Conservation (phyloP, 1,139 yeast species). For the Geotrichum candidum region DNA sequence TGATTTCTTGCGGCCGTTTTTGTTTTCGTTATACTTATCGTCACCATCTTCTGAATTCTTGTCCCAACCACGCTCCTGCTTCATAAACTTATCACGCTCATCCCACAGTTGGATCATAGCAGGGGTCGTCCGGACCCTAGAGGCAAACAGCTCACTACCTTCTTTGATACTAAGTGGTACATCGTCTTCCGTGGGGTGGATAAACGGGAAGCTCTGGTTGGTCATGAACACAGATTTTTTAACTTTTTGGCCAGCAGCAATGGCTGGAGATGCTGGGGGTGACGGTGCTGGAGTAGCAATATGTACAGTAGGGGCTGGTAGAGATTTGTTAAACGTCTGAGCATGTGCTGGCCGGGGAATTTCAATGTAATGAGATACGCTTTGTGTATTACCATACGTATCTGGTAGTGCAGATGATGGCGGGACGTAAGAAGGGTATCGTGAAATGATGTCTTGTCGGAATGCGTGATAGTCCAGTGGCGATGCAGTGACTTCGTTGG, state of each 20-base stretch:
- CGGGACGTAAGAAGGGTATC: slow-evolving; percentile 66
- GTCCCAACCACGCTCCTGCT: slow-evolving; percentile 67
- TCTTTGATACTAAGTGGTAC: slow-evolving; percentile 76
- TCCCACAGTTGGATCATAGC: slow-evolving; percentile 64
- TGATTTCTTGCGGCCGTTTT: slow-evolving; percentile 10
- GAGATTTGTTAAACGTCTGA: slow-evolving; percentile 50
- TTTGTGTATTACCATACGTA: slow-evolving; percentile 44
- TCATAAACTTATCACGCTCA: slow-evolving; percentile 64
- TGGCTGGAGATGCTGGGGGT: slow-evolving; percentile 61
- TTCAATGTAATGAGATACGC: slow-evolving; percentile 40
- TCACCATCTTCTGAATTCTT: slow-evolving; percentile 15
- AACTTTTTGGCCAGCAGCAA: slow-evolving; percentile 50
- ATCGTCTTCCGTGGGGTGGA: slow-evolving; percentile 52
- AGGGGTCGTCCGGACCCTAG: slow-evolving; percentile 60
- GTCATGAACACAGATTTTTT: slow-evolving; percentile 67
- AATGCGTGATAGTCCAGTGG: slow-evolving; percentile 78
- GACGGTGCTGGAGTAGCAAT: slow-evolving; percentile 89
- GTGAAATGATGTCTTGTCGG: slow-evolving; percentile 63
- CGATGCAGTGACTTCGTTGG: slow-evolving; percentile 45
- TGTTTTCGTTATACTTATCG: slow-evolving; percentile 16
- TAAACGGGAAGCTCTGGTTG: slow-evolving; percentile 71
- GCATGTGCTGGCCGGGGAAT: slow-evolving; percentile 51
- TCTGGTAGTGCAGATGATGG: slow-evolving; percentile 44
- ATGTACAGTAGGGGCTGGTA: slow-evolving; percentile 63
- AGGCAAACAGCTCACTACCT: slow-evolving; percentile 60